Percentiles rank a stretch among this genome's conserved stretches.
These are phyloP conservation scores for Sherardia arvensis DNA, from an alignment of 257 asterid species.

Conservation along the genomic window DNA sequence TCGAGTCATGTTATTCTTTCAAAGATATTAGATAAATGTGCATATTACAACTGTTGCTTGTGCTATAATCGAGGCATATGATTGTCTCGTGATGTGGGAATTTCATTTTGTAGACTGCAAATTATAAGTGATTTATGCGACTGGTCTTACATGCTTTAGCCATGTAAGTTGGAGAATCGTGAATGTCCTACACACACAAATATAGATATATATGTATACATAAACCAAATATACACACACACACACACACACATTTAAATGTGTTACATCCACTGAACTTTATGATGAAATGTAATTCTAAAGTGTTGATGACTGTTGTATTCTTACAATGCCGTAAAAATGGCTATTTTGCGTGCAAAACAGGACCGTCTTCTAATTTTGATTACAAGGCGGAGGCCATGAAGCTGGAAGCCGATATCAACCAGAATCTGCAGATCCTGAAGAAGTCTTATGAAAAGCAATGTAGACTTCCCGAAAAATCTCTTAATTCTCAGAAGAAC, in stretches of 20 bases:
- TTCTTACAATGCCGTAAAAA: background rate
- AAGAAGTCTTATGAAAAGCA: constrained; percentile 53
- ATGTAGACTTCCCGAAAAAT: constrained; percentile 47
- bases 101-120: background rate
- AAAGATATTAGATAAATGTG: background rate
- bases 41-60: background rate
- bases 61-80: background rate
- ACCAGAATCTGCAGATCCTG: constrained; percentile 30
- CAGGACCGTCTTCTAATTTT: constrained; percentile 18
- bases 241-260: too few species aligned
- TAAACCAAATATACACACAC: too few species aligned
- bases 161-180: background rate
- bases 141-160: background rate
- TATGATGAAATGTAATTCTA: background rate
- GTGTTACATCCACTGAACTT: too few species aligned
- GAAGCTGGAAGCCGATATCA: constrained; percentile 45
- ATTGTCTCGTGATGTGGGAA: background rate
- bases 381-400: constrained; percentile 43
- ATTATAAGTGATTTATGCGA: background rate
- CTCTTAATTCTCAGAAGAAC: constrained; percentile 41
- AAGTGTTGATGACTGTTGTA: background rate
- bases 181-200: background rate
- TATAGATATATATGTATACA: too few species aligned
- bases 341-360: background rate
- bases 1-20: background rate